These are phyloP conservation scores for Mycena epipterygia DNA, from an alignment of 768 basidiomycete genomes.

Conservation along the genomic window DNA sequence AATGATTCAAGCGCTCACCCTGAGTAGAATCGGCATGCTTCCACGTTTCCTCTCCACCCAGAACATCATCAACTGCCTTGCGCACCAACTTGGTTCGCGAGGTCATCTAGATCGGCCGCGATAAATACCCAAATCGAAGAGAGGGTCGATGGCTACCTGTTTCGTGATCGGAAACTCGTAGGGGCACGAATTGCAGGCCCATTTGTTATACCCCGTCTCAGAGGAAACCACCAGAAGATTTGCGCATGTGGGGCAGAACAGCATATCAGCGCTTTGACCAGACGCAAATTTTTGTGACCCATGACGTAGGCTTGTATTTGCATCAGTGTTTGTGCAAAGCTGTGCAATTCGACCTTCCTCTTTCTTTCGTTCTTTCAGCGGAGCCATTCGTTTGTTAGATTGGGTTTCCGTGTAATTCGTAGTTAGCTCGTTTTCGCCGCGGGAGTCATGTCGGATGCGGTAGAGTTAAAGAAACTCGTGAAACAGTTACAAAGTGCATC, in stretches of 20 bases:
- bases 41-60: constrained; percentile 96
- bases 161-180: constrained; percentile 95
- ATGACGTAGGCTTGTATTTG: neutral
- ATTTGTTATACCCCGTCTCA: constrained; percentile 89
- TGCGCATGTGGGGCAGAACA: constrained; percentile 95
- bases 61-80: constrained; percentile 96
- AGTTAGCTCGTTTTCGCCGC: constrained; percentile 46
- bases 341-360: constrained; percentile 9
- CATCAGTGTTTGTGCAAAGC: constrained; percentile 15
- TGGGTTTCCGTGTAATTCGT: constrained; percentile 46
- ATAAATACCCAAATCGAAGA: neutral
- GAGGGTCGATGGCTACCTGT: constrained; percentile 61
- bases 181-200: constrained; percentile 93
- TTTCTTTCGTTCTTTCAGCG: constrained; percentile 22
- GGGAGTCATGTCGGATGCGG: constrained; percentile 60
- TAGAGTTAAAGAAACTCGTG: constrained; percentile 84
- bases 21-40: constrained; percentile 91
- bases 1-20: constrained; percentile 62
- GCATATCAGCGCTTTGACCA: constrained; percentile 62
- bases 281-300: neutral
- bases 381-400: constrained; percentile 24
- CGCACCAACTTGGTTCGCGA: constrained; percentile 86
- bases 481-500: constrained; percentile 81
- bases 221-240: constrained; percentile 87
- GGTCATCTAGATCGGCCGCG: constrained; percentile 76